Conservation (phyloP, 1,139 yeast species). For the Kodamaea derodonti region DNA sequence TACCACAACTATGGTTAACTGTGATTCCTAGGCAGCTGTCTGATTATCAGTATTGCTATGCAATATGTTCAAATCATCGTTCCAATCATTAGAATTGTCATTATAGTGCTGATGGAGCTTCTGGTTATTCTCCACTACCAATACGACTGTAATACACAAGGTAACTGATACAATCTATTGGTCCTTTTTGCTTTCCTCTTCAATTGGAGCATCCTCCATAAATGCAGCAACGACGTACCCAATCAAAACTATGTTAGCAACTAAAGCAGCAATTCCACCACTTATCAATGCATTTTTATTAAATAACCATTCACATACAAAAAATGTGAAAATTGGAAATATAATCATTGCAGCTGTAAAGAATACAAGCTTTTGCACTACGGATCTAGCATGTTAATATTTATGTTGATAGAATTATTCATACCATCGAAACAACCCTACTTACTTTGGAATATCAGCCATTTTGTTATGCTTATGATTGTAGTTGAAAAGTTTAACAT, state of each 20-base stretch:
- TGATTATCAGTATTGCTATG: too few relatives aligned
- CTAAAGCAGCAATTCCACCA: slow-evolving; percentile 87
- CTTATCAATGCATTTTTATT: slow-evolving; percentile 64
- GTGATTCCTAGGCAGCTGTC: too few relatives aligned
- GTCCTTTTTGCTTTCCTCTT: slow-evolving; percentile 25
- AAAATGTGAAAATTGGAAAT: slow-evolving; percentile 73
- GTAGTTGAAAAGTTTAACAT: too few relatives aligned
- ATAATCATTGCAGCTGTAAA: slow-evolving; percentile 89
- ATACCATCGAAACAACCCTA: slow-evolving; percentile 9
- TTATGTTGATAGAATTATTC: not conserved
- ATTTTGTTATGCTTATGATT: slow-evolving; percentile 24
- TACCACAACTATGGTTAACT: too few relatives aligned
- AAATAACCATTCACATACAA: slow-evolving; percentile 50
- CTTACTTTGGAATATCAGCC: slow-evolving; percentile 64
- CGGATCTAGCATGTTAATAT: slow-evolving; percentile 39
- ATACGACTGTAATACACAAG: too few relatives aligned
- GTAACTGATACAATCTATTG: slow-evolving; percentile 2
- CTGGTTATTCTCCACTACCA: too few relatives aligned
- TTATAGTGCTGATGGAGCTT: too few relatives aligned
- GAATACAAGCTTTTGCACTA: slow-evolving; percentile 68
- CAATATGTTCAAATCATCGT: too few relatives aligned
- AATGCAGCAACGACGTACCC: slow-evolving; percentile 88
- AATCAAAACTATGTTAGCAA: slow-evolving; percentile 81
- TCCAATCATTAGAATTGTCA: too few relatives aligned
- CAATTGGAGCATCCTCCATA: slow-evolving; percentile 60